Conservation (phyloP, 2,329 filamentous ascomycete species). For the Harringtonia aguacate region DNA sequence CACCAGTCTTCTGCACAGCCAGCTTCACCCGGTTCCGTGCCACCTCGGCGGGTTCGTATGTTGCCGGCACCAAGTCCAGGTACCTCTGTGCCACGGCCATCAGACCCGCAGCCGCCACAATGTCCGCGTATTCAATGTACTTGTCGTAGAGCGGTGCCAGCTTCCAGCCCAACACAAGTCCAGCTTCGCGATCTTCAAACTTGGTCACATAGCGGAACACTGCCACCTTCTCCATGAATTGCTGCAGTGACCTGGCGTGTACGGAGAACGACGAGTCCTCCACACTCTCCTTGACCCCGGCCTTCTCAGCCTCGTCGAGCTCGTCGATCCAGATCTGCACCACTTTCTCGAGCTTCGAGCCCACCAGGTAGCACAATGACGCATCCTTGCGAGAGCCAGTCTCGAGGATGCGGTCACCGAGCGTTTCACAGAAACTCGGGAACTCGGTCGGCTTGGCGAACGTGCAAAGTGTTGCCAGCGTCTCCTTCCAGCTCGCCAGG, state of each 20-base stretch:
- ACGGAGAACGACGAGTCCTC: slow-evolving; percentile 82
- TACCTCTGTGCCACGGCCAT: slow-evolving; percentile 83
- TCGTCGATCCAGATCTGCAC: slow-evolving; percentile 89
- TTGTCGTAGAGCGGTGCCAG: slow-evolving; percentile 81
- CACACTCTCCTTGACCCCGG: slow-evolving; percentile 55
- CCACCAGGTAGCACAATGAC: slow-evolving; percentile 91
- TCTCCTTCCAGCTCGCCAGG: slow-evolving; percentile 88
- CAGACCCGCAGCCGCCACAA: slow-evolving; percentile 82
- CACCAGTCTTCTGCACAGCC: slow-evolving; percentile 53
- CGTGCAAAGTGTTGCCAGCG: slow-evolving; percentile 91
- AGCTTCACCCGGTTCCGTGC: slow-evolving; percentile 76
- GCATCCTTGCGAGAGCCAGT: slow-evolving; percentile 74
- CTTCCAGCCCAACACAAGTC: slow-evolving; percentile 73
- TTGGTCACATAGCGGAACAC: slow-evolving; percentile 91
- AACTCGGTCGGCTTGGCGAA: slow-evolving; percentile 89
- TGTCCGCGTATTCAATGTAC: slow-evolving; percentile 94
- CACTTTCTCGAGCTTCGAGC: slow-evolving; percentile 95
- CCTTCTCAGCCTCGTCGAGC: slow-evolving; percentile 72
- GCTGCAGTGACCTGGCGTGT: slow-evolving; percentile 78
- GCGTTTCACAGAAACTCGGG: slow-evolving; percentile 84
- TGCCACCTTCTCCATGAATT: slow-evolving; percentile 96
- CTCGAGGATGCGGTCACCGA: slow-evolving; percentile 84
- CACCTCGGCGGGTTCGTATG: slow-evolving; percentile 79
- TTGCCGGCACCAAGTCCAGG: slow-evolving; percentile 70
- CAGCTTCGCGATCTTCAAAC: slow-evolving; percentile 70